A percentile compares a stretch with the other conserved stretches of the same genome.
phyloP scores from a whole-genome alignment of 345 rosid species.

The Limnanthes douglasii region DNA sequence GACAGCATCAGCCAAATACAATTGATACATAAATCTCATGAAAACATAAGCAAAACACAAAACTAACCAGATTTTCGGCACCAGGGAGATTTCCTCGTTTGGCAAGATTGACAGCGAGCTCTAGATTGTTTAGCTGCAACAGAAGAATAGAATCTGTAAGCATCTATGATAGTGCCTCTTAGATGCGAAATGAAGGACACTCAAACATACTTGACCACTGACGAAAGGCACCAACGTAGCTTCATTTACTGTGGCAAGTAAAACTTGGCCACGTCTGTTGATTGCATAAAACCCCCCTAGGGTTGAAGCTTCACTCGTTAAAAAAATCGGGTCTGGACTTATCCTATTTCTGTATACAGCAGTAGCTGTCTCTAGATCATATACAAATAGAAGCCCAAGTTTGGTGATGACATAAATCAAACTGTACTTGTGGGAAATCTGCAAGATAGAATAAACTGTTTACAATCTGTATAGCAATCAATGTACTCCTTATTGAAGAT shows the following conservation, averaged over 20 bases:
- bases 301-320: conserved; percentile 91
- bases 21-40: no score
- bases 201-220: conserved; percentile 77
- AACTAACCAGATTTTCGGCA: conserved; percentile 89
- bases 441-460: conserved; percentile 14
- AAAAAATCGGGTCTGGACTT: conserved; percentile 97
- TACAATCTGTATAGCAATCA: conserved; percentile 1
- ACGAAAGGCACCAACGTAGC: conserved; percentile 89
- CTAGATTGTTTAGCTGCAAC: conserved; percentile 82
- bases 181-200: conserved; percentile 2
- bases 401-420: conserved; percentile 92
- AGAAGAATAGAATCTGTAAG: conserved; percentile 8
- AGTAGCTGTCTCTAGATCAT: conserved; percentile 94
- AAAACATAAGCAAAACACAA: neutral
- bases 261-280: conserved; percentile 83
- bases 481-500: neutral
- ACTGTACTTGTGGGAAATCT: conserved; percentile 93
- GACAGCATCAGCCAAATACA: no score
- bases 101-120: conserved; percentile 97
- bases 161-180: conserved; percentile 5
- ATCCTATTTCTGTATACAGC: conserved; percentile 96
- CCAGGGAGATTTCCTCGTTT: conserved; percentile 99
- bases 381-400: conserved; percentile 92
- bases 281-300: conserved; percentile 88
- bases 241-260: conserved; percentile 88